Conservation (phyloP, 495 filamentous ascomycete species). For the Barbatosphaeria neglecta region DNA sequence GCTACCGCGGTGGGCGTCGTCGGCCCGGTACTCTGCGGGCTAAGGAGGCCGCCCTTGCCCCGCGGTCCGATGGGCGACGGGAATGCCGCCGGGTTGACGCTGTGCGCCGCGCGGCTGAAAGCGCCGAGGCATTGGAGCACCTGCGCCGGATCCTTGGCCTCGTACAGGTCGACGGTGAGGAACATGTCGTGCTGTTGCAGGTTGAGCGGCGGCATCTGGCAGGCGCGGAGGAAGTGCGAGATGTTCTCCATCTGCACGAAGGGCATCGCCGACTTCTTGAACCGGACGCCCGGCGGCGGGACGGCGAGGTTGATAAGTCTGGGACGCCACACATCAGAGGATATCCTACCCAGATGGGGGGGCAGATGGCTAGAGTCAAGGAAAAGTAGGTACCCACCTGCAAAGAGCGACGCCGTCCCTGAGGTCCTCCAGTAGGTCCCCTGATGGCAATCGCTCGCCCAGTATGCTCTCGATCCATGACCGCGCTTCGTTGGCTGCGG, state of each 20-base stretch:
- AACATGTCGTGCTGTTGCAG: slow-evolving; percentile 92
- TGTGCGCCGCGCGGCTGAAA: slow-evolving; percentile 79
- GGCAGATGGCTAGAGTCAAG: background rate
- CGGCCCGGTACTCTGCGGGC: slow-evolving; percentile 57
- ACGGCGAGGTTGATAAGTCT: slow-evolving; percentile 79
- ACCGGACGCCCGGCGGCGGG: slow-evolving; percentile 61
- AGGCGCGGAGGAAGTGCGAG: slow-evolving; percentile 84
- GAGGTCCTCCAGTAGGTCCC: slow-evolving; percentile 72
- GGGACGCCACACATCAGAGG: slow-evolving; percentile 1
- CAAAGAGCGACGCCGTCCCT: slow-evolving; percentile 87
- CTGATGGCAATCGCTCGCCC: slow-evolving; percentile 54
- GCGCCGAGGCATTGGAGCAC: slow-evolving; percentile 87
- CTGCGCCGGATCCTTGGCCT: slow-evolving; percentile 92
- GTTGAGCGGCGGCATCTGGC: slow-evolving; percentile 70
- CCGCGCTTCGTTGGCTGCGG: slow-evolving; percentile 75
- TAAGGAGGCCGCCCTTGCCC: slow-evolving; percentile 47
- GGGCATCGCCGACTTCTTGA: slow-evolving; percentile 80
- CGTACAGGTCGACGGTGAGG: slow-evolving; percentile 93
- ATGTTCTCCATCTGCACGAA: slow-evolving; percentile 99
- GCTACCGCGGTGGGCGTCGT: slow-evolving; percentile 38
- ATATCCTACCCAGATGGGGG: background rate
- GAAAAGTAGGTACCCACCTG: slow-evolving; percentile 49
- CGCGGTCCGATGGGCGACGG: slow-evolving; percentile 58
- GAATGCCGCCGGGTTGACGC: slow-evolving; percentile 62
- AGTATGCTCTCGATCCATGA: slow-evolving; percentile 80